phyloP scores from a whole-genome alignment of 148 eudicot species.

The Vaccinium darrowii region DNA sequence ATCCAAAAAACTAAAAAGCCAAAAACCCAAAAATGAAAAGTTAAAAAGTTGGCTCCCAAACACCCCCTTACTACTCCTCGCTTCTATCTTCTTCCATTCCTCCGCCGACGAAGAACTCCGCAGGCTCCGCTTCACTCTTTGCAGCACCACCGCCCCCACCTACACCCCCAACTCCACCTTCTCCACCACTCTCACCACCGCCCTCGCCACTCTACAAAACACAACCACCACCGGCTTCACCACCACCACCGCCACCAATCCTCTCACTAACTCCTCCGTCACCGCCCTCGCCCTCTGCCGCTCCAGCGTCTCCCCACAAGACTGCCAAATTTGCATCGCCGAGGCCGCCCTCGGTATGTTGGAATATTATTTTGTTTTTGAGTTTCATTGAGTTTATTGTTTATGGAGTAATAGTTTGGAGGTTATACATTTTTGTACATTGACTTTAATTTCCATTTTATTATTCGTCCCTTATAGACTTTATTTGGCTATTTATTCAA shows the following conservation, averaged over 20 bases:
- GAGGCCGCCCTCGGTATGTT: background rate
- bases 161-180: conserved; percentile 9
- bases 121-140: background rate
- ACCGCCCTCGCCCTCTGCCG: conserved; percentile 12
- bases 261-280: background rate
- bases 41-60: too few relatives aligned
- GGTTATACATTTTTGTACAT: too few relatives aligned
- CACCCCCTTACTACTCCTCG: background rate
- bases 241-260: background rate
- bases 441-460: too few relatives aligned
- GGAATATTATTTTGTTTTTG: too few relatives aligned
- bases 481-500: too few relatives aligned
- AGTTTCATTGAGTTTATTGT: too few relatives aligned
- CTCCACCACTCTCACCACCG: background rate
- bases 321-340: conserved; percentile 12
- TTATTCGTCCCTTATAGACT: too few relatives aligned
- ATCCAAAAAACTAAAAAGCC: too few relatives aligned
- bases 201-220: background rate
- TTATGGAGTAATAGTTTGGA: too few relatives aligned
- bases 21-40: too few relatives aligned
- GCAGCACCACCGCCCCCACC: background rate
- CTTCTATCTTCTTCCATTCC: background rate
- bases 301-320: background rate
- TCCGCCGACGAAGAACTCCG: conserved; percentile 12
- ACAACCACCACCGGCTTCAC: conserved; percentile 10